Base-by-base conservation (phyloP, 2,329 filamentous ascomycete species). In the Exophiala dermatitidis region DNA sequence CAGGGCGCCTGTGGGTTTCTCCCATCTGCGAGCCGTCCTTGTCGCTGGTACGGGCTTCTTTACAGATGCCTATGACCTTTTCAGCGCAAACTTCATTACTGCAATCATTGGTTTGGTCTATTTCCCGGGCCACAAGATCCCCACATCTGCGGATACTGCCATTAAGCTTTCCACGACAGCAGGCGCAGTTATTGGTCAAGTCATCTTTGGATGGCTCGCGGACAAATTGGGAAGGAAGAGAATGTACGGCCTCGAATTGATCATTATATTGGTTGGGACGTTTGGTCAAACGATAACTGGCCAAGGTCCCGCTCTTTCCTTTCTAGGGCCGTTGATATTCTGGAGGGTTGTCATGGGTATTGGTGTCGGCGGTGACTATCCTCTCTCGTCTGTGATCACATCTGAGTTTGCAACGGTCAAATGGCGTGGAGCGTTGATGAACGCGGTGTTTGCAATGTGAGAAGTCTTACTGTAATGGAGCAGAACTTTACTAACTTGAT, bases 1-100 rank as follows among this genome's bases (percentile, higher is more conserved):
- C 19, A 19, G 19, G 19, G 19, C 19, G 19, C 49, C 53, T 10
- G 47, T 55, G 32, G 49, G 53, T 40, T 90, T 86, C 85, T 88
- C 89, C 67, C 88, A 93, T 65, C 80, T 90, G 53, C 80, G 87
- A 42, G 85, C 86, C 52, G 79, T 86, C 48, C 72, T 87, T 7
- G 86, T 91, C 19, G 86, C 87, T 29, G 88, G 88, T 62, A 84
- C 91, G 56, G 88, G 88, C 62, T 93, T 93, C 80, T 91, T 93
- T 71, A 91, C 88, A 9, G 88, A 91, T 66, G 85, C 85, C 6
- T 90, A 90, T 71, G 84, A 71, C 12, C 64, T 50, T 41, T 50
- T 50, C 31, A 48, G 46, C 9, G 50, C 50, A 30, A 54, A 54
- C 36, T 34, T 54, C 9, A 37, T 50, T 8, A 36, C 42, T 26